phyloP scores from a whole-genome alignment of 768 basidiomycete genomes.

The Collybiopsis luxurians region DNA sequence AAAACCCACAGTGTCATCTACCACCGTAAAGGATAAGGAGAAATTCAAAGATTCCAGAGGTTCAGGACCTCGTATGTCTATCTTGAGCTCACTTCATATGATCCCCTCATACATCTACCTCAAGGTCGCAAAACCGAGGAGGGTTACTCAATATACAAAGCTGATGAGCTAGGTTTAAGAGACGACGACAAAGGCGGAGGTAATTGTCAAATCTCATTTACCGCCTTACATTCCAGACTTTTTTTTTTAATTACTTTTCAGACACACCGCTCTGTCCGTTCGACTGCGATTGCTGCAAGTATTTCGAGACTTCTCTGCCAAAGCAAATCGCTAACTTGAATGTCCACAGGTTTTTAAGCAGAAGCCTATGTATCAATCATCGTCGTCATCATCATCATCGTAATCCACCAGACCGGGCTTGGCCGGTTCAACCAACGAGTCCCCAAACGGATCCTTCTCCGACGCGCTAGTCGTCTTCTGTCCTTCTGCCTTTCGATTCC shows the following conservation, averaged over 20 bases:
- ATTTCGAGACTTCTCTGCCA: not conserved
- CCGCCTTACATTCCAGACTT: constrained; percentile 17
- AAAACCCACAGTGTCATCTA: constrained; percentile 1
- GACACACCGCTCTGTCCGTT: constrained; percentile 86
- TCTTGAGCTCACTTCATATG: not conserved
- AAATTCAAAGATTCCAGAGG: constrained; percentile 78
- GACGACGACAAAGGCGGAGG: constrained; percentile 69
- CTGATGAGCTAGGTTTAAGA: constrained; percentile 74
- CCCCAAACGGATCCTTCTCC: constrained; percentile 71
- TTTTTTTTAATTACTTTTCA: constrained; percentile 34
- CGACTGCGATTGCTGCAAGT: constrained; percentile 85
- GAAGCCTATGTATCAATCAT: not conserved
- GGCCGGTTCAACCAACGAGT: constrained; percentile 38
- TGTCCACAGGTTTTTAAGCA: constrained; percentile 9
- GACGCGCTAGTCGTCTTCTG: constrained; percentile 32
- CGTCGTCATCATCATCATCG: constrained; percentile 56
- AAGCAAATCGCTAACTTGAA: constrained; percentile 22
- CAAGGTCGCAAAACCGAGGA: constrained; percentile 78
- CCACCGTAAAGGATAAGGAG: constrained; percentile 31
- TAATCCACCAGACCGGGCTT: constrained; percentile 47
- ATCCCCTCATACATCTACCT: constrained; percentile 11
- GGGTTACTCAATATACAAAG: constrained; percentile 77
- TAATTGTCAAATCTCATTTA: constrained; percentile 30
- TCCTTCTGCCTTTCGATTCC: constrained; percentile 57
- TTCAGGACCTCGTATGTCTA: constrained; percentile 57